Percentiles rank a stretch among this genome's conserved stretches.
Evolutionary conservation across 225 moss, liverwort and hornwort genomes (phyloP).

Genomic region (Marchantia polymorpha): DNA sequence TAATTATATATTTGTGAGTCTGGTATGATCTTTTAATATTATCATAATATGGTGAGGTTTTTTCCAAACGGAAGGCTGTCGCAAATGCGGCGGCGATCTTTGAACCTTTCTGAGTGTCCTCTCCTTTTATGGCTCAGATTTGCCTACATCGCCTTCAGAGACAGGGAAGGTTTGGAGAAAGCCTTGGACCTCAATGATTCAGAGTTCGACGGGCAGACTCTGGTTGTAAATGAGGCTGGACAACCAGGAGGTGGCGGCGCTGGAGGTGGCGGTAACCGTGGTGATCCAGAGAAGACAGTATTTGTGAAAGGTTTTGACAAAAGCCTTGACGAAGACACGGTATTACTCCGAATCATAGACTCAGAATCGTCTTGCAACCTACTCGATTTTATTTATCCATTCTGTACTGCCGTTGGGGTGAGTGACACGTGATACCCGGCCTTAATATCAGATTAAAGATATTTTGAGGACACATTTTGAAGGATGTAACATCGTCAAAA

Average conservation of each 20-base stretch:
- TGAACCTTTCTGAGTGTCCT: neutral
- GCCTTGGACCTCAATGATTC: slow-evolving; percentile 24
- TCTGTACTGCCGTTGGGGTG: neutral
- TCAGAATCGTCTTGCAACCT: neutral
- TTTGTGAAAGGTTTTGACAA: slow-evolving; percentile 77
- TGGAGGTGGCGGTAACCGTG: slow-evolving; percentile 26
- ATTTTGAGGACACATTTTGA: slow-evolving; percentile 29
- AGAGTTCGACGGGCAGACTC: slow-evolving; percentile 19
- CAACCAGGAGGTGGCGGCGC: slow-evolving; percentile 31
- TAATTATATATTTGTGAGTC: too few species aligned
- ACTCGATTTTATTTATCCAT: neutral
- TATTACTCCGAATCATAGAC: slow-evolving; percentile 16
- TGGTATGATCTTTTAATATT: too few species aligned
- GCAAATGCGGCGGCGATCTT: neutral
- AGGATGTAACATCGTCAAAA: slow-evolving; percentile 33
- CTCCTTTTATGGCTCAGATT: slow-evolving; percentile 22
- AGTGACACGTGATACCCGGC: neutral
- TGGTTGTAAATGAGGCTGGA: slow-evolving; percentile 35
- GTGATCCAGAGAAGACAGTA: slow-evolving; percentile 56
- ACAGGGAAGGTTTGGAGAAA: slow-evolving; percentile 33
- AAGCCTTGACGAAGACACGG: slow-evolving; percentile 61
- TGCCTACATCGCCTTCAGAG: slow-evolving; percentile 40
- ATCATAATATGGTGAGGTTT: too few species aligned
- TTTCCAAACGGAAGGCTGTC: neutral
- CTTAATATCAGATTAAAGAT: neutral